A percentile compares a stretch with the other conserved stretches of the same genome.
phyloP scores from a whole-genome alignment of 192 early-diverging fungal species.

The Mycoemilia scoparia region DNA sequence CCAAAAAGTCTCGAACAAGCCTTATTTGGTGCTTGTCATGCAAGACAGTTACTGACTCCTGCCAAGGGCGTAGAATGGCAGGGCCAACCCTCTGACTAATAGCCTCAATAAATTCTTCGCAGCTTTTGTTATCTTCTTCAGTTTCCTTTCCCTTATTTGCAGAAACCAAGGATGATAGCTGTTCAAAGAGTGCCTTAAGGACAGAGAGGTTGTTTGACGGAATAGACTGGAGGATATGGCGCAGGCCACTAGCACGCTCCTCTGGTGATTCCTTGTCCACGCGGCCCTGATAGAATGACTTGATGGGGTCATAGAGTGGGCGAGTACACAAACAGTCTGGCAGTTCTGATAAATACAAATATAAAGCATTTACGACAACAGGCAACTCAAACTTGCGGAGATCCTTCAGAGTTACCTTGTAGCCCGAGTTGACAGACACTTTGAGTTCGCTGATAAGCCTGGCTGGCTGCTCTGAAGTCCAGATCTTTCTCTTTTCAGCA shows the following conservation, averaged over 20 bases:
- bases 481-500: slow-evolving; percentile 34
- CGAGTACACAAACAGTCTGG: slow-evolving; percentile 45
- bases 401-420: slow-evolving; percentile 32
- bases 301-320: slow-evolving; percentile 49
- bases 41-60: too few species aligned
- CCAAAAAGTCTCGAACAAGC: too few species aligned
- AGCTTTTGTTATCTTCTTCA: slow-evolving; percentile 1
- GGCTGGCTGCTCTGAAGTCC: slow-evolving; percentile 40
- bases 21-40: too few species aligned
- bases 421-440: slow-evolving; percentile 39
- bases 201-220: slow-evolving; percentile 19
- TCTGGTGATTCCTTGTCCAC: slow-evolving; percentile 15
- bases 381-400: slow-evolving; percentile 36
- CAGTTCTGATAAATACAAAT: slow-evolving; percentile 53
- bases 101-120: slow-evolving; percentile 11
- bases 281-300: slow-evolving; percentile 35
- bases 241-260: slow-evolving; percentile 5
- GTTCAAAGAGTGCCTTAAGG: slow-evolving; percentile 15
- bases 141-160: slow-evolving; percentile 4
- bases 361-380: slow-evolving; percentile 36
- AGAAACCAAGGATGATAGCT: slow-evolving; percentile 7
- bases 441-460: slow-evolving; percentile 42
- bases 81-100: slow-evolving; percentile 21
- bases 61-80: slow-evolving; percentile 25
- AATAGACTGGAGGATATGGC: slow-evolving; percentile 11